Evolutionary conservation across 2,329 filamentous ascomycete species (phyloP).

Genomic region (Ophiocordyceps camponoti-floridani): DNA sequence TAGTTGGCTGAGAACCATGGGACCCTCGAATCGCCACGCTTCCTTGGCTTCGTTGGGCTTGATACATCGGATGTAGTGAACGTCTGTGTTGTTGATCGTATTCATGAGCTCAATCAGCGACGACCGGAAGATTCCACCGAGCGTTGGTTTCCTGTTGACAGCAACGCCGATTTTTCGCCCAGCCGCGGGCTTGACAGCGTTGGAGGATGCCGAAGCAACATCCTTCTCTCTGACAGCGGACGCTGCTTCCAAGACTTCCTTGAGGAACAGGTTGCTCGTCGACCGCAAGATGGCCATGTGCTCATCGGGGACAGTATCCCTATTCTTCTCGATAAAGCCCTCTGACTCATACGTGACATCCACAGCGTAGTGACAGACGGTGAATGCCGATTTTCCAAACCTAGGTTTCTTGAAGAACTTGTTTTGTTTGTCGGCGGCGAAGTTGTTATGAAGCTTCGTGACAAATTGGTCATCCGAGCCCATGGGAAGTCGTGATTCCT

Average conservation of each 20-base stretch:
- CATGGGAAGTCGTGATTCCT: slow-evolving; percentile 93
- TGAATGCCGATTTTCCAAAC: slow-evolving; percentile 94
- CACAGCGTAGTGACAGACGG: slow-evolving; percentile 93
- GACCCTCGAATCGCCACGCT: slow-evolving; percentile 94
- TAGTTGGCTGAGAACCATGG: slow-evolving; percentile 94
- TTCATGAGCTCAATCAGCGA: slow-evolving; percentile 95
- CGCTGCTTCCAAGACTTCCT: slow-evolving; percentile 69
- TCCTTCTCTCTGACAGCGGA: slow-evolving; percentile 84
- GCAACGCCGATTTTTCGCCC: slow-evolving; percentile 81
- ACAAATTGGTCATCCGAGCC: slow-evolving; percentile 95
- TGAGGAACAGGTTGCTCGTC: slow-evolving; percentile 72
- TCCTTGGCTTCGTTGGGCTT: slow-evolving; percentile 97
- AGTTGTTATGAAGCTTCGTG: slow-evolving; percentile 90
- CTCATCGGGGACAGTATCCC: slow-evolving; percentile 95
- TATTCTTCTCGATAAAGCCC: slow-evolving; percentile 98
- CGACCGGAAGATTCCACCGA: slow-evolving; percentile 97
- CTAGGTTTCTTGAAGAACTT: slow-evolving; percentile 97
- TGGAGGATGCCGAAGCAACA: slow-evolving; percentile 40
- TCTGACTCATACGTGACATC: slow-evolving; percentile 98
- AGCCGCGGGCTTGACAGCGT: slow-evolving; percentile 61
- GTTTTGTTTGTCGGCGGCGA: slow-evolving; percentile 75
- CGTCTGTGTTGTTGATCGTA: slow-evolving; percentile 94
- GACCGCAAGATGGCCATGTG: slow-evolving; percentile 84
- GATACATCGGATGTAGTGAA: slow-evolving; percentile 97
- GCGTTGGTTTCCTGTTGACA: slow-evolving; percentile 87